phyloP scores from a whole-genome alignment of 2,329 filamentous ascomycete species.

The Aspergillus sp. region DNA sequence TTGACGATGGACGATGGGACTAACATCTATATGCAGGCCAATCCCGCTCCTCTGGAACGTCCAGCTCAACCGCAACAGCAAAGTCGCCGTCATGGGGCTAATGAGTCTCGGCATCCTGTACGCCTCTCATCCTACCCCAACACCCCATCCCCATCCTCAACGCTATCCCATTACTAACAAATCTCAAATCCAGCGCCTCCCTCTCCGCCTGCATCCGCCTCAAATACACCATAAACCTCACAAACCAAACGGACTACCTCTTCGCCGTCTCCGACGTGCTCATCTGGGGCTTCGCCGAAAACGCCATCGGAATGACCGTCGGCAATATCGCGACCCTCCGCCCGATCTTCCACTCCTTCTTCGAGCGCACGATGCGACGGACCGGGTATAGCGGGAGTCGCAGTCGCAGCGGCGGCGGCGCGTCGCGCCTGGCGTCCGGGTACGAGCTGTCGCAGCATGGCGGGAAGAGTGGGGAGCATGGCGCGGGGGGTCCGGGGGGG shows the following conservation, averaged over 20 bases:
- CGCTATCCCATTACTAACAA: too few relatives aligned
- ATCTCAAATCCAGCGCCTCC: constrained; percentile 31
- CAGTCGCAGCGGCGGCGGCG: background rate
- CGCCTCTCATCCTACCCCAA: constrained; percentile 33
- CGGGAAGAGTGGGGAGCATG: constrained; percentile 19
- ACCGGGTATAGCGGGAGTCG: constrained; percentile 15
- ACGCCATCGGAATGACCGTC: constrained; percentile 56
- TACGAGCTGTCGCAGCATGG: constrained; percentile 24
- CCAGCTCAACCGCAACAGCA: constrained; percentile 50
- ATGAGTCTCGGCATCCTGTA: constrained; percentile 52
- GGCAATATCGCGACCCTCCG: constrained; percentile 54
- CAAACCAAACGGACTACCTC: constrained; percentile 46
- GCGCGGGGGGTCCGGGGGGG: background rate
- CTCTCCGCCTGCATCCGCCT: constrained; percentile 45
- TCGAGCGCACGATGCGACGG: constrained; percentile 25
- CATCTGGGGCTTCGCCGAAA: constrained; percentile 55
- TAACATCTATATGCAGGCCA: constrained; percentile 33
- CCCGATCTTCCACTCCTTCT: constrained; percentile 44
- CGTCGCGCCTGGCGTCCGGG: background rate
- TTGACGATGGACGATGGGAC: too few relatives aligned
- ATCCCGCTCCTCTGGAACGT: constrained; percentile 47
- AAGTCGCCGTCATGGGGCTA: constrained; percentile 51
- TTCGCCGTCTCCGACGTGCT: constrained; percentile 48
- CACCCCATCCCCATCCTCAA: too few relatives aligned
- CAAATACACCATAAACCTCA: constrained; percentile 48